Evolutionary conservation across 1,139 yeast species (phyloP).

Genomic region (Candida frijolesensis): DNA sequence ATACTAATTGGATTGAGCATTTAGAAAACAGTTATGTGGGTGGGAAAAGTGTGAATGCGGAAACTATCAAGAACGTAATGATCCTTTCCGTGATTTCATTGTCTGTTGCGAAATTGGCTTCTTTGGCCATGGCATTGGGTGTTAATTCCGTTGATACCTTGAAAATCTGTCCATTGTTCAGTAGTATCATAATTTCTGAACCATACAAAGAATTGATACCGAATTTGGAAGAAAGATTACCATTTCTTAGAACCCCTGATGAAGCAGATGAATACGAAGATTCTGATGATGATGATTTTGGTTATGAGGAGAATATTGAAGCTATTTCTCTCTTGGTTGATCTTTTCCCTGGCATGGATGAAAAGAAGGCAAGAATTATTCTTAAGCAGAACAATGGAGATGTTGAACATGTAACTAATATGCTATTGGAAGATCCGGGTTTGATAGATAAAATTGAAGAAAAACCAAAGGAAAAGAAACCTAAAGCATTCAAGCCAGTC

Average conservation of each 20-base stretch:
- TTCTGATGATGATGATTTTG: constrained; percentile 23
- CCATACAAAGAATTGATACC: constrained; percentile 49
- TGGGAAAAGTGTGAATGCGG: constrained; percentile 56
- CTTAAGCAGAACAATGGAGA: constrained; percentile 50
- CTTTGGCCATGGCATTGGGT: constrained; percentile 42
- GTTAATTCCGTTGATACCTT: constrained; percentile 44
- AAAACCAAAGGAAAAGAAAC: constrained; percentile 9
- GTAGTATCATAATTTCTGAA: constrained; percentile 51
- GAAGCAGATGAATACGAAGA: constrained; percentile 17
- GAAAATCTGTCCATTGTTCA: constrained; percentile 52
- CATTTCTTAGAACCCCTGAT: constrained; percentile 32
- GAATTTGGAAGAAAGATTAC: constrained; percentile 49
- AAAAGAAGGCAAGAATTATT: constrained; percentile 46
- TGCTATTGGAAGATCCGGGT: constrained; percentile 63
- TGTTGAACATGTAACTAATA: constrained; percentile 61
- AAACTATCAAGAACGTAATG: constrained; percentile 48
- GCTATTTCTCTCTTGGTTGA: constrained; percentile 50
- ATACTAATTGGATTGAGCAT: constrained; percentile 55
- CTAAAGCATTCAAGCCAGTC: not conserved
- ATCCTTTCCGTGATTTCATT: constrained; percentile 54
- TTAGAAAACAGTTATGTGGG: constrained; percentile 58
- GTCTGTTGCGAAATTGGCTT: constrained; percentile 45
- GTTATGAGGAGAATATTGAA: constrained; percentile 29
- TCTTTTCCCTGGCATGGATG: constrained; percentile 58
- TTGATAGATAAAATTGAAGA: constrained; percentile 28